phyloP scores from a whole-genome alignment of 2,329 filamentous ascomycete genomes.

The Drechslerella dactyloides region DNA sequence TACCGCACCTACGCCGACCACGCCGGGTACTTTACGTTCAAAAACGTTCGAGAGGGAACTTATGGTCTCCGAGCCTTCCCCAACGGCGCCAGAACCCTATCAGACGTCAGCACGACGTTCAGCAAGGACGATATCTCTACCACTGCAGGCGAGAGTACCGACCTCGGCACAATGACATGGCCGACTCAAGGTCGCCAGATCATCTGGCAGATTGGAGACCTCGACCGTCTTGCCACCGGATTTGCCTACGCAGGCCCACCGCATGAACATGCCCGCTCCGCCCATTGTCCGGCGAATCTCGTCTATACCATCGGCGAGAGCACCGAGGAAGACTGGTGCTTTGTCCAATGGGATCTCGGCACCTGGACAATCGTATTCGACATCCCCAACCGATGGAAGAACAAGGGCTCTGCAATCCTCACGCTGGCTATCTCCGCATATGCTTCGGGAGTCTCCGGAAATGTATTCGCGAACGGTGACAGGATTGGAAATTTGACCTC shows the following conservation, averaged over 20 bases:
- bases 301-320: slow-evolving; percentile 60
- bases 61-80: slow-evolving; percentile 64
- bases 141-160: slow-evolving; percentile 56
- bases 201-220: slow-evolving; percentile 63
- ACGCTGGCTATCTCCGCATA: slow-evolving; percentile 29
- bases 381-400: slow-evolving; percentile 20
- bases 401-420: slow-evolving; percentile 29
- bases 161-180: slow-evolving; percentile 60
- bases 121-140: slow-evolving; percentile 60
- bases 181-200: slow-evolving; percentile 57
- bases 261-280: slow-evolving; percentile 61
- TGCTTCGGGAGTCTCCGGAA: slow-evolving; percentile 45
- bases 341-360: slow-evolving; percentile 60
- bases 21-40: slow-evolving; percentile 60
- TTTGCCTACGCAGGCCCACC: slow-evolving; percentile 61
- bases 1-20: slow-evolving; percentile 62
- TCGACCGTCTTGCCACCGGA: slow-evolving; percentile 61
- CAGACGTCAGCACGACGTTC: slow-evolving; percentile 61
- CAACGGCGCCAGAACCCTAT: slow-evolving; percentile 59
- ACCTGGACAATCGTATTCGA: slow-evolving; percentile 58
- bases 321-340: slow-evolving; percentile 61
- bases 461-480: slow-evolving; percentile 54
- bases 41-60: slow-evolving; percentile 59
- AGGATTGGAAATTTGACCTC: slow-evolving; percentile 49
- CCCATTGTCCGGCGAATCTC: slow-evolving; percentile 60